These are phyloP conservation scores for Aureobasidium sp. DNA, from an alignment of 2,329 filamentous ascomycete species.

Conservation along the genomic window DNA sequence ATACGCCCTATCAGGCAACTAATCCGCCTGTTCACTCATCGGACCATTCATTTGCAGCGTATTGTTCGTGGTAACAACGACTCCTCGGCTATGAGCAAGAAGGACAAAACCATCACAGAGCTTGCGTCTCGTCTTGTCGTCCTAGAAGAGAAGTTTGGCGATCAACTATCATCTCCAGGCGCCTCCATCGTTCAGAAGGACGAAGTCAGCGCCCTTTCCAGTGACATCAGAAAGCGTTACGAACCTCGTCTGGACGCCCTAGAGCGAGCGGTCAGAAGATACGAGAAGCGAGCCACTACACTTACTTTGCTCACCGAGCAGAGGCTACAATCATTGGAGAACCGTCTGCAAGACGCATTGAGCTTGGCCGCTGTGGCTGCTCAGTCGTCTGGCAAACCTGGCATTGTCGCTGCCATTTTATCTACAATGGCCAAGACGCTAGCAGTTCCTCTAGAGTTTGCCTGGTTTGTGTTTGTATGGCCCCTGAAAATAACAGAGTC, in stretches of 20 bases:
- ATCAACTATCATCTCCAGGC: neutral
- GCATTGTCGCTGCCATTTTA: constrained; percentile 20
- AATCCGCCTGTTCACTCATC: constrained; percentile 68
- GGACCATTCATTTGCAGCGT: constrained; percentile 75
- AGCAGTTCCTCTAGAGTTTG: neutral
- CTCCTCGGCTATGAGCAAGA: constrained; percentile 5
- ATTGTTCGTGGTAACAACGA: constrained; percentile 44
- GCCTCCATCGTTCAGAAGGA: constrained; percentile 23
- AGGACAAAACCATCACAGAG: constrained; percentile 18
- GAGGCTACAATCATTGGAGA: constrained; percentile 64
- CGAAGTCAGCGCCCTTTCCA: constrained; percentile 27
- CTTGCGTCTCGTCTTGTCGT: constrained; percentile 25
- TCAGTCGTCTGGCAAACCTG: constrained; percentile 27
- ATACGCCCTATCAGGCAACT: constrained; percentile 75
- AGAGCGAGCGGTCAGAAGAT: constrained; percentile 79
- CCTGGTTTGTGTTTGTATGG: constrained; percentile 9
- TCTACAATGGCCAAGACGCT: constrained; percentile 17
- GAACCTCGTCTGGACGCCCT: constrained; percentile 80
- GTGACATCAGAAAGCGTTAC: constrained; percentile 58
- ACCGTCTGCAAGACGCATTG: constrained; percentile 66
- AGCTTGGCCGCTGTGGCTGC: constrained; percentile 72
- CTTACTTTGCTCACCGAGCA: constrained; percentile 70
- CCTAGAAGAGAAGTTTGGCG: constrained; percentile 25
- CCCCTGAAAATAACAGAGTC: constrained; percentile 10
- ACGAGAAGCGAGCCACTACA: constrained; percentile 79